Percentiles rank a stretch among this genome's conserved stretches.
These are phyloP conservation scores for Schwanniomyces yamadae DNA, from an alignment of 805 yeast genomes.

Conservation along the genomic window DNA sequence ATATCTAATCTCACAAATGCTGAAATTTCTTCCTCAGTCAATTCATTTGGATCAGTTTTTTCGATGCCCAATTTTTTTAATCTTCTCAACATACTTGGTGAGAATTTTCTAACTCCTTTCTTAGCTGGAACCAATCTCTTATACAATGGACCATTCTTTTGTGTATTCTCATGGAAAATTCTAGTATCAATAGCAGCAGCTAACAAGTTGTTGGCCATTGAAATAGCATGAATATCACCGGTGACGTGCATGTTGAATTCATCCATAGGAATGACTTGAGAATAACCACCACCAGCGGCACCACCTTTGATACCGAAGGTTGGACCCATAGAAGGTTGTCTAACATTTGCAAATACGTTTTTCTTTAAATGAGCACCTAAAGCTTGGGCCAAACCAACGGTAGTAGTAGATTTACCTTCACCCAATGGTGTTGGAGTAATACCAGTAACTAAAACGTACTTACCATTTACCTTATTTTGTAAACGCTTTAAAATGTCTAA, in stretches of 20 bases:
- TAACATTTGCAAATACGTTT: slow-evolving; percentile 74
- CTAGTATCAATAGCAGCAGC: slow-evolving; percentile 88
- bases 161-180: slow-evolving; percentile 80
- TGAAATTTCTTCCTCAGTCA: slow-evolving; percentile 65
- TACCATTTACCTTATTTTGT: slow-evolving; percentile 59
- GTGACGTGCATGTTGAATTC: slow-evolving; percentile 84
- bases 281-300: slow-evolving; percentile 89
- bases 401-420: slow-evolving; percentile 83
- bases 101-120: slow-evolving; percentile 66
- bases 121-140: slow-evolving; percentile 74
- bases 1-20: slow-evolving; percentile 69
- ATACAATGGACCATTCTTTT: slow-evolving; percentile 69
- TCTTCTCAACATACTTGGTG: slow-evolving; percentile 66
- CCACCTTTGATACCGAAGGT: slow-evolving; percentile 88
- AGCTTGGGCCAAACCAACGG: slow-evolving; percentile 80
- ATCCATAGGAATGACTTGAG: slow-evolving; percentile 87
- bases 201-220: slow-evolving; percentile 75
- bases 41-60: slow-evolving; percentile 69
- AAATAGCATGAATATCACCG: slow-evolving; percentile 83
- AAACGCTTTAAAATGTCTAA: slow-evolving; percentile 62
- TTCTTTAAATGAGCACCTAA: slow-evolving; percentile 70
- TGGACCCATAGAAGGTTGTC: slow-evolving; percentile 90
- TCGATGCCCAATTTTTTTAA: slow-evolving; percentile 64
- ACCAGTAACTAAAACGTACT: slow-evolving; percentile 76
- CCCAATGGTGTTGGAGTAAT: slow-evolving; percentile 86